phyloP scores from a whole-genome alignment of 108 stramenopile species.

The Thalassiosira profunda region DNA sequence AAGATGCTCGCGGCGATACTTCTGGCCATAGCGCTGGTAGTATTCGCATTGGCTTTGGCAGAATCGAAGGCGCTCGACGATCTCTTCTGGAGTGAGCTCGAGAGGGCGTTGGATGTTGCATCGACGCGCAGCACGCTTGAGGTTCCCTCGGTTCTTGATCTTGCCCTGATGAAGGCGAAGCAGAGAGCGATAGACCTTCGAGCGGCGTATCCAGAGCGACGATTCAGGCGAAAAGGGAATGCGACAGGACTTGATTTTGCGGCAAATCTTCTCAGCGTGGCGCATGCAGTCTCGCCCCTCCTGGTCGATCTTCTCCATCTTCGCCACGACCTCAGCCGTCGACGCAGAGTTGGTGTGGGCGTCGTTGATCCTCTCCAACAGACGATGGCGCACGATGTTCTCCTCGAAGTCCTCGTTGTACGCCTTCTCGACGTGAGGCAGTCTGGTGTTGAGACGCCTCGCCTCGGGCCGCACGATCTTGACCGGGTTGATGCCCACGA shows the following conservation, averaged over 20 bases:
- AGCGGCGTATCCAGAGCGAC: slow-evolving; percentile 11
- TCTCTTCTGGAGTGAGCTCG: neutral
- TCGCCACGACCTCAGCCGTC: neutral
- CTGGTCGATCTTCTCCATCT: slow-evolving; percentile 7
- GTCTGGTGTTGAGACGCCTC: slow-evolving; percentile 3
- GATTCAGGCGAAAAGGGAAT: slow-evolving; percentile 23
- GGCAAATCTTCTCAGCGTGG: slow-evolving; percentile 27
- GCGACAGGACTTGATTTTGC: slow-evolving; percentile 6
- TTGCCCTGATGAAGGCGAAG: neutral
- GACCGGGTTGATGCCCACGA: slow-evolving; percentile 1
- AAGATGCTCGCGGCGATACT: slow-evolving; percentile 11
- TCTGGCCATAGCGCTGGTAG: slow-evolving; percentile 1
- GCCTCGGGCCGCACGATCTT: neutral
- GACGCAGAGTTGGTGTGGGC: neutral
- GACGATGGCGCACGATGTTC: neutral
- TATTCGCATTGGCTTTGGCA: slow-evolving; percentile 16
- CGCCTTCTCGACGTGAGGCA: neutral
- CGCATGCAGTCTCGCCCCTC: slow-evolving; percentile 8
- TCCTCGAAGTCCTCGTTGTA: slow-evolving; percentile 3
- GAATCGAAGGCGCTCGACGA: neutral
- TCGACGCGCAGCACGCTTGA: neutral
- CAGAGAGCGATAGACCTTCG: slow-evolving; percentile 6
- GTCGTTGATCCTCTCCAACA: neutral
- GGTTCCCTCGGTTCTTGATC: slow-evolving; percentile 9
- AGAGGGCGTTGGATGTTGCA: neutral